These are phyloP conservation scores for Paxillus involutus DNA, from an alignment of 768 basidiomycete species.

Conservation along the genomic window DNA sequence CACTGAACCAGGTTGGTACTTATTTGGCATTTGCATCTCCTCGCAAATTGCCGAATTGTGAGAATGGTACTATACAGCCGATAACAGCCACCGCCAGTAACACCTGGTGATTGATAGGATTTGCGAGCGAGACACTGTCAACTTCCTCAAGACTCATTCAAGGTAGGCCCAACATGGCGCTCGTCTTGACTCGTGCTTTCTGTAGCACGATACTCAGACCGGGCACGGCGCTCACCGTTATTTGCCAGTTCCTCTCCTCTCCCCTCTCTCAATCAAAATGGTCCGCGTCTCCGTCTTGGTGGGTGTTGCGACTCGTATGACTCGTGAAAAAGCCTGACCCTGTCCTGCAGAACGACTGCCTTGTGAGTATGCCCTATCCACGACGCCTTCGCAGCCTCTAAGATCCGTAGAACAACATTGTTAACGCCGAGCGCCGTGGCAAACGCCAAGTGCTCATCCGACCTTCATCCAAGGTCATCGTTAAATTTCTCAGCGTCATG, in stretches of 20 bases:
- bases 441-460: slow-evolving; percentile 99
- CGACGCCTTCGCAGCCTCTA: background rate
- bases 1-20: no score
- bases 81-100: background rate
- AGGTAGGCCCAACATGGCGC: no score
- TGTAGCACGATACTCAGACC: no score
- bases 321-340: slow-evolving; percentile 1
- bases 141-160: no score
- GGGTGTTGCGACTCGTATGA: slow-evolving; percentile 21
- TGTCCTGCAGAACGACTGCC: slow-evolving; percentile 55
- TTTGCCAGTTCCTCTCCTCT: slow-evolving; percentile 21
- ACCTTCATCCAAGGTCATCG: slow-evolving; percentile 96
- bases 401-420: slow-evolving; percentile 82
- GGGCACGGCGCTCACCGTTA: background rate
- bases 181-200: no score
- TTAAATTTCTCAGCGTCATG: slow-evolving; percentile 98
- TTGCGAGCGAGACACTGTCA: no score
- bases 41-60: background rate
- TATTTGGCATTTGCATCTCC: background rate
- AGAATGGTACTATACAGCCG: background rate
- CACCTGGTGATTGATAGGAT: no score
- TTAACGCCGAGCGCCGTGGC: slow-evolving; percentile 99
- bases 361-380: slow-evolving; percentile 31
- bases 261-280: slow-evolving; percentile 49
- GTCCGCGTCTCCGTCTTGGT: slow-evolving; percentile 84